phyloP scores from a whole-genome alignment of 2,329 filamentous ascomycete genomes.

The Colletotrichum gigasporum region DNA sequence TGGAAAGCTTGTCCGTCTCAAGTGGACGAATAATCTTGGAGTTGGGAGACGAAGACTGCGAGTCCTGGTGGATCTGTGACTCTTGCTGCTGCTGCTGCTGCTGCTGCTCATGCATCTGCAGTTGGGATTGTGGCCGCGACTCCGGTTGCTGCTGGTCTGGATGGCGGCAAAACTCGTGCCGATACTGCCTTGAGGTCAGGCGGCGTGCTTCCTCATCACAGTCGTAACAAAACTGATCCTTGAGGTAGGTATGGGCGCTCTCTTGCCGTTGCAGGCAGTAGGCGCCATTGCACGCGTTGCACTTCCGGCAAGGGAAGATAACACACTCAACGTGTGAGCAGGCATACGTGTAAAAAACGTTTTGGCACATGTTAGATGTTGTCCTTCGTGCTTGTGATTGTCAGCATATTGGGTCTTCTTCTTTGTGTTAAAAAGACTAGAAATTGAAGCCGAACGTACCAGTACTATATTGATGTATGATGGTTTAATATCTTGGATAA shows the following conservation, averaged over 20 bases:
- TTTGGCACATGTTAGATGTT: constrained; percentile 22
- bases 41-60: neutral
- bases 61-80: neutral
- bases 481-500: too few species aligned
- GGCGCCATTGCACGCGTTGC: neutral
- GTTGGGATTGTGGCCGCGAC: neutral
- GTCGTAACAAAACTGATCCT: constrained; percentile 32
- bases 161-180: neutral
- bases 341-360: constrained; percentile 32
- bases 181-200: too few species aligned
- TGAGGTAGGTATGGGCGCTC: constrained; percentile 7
- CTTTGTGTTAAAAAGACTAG: too few species aligned
- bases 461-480: too few species aligned
- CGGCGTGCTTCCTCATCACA: constrained; percentile 11
- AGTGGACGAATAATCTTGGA: constrained; percentile 23
- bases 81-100: neutral
- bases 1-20: constrained; percentile 26
- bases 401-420: neutral
- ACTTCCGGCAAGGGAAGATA: constrained; percentile 23
- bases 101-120: neutral
- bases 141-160: neutral
- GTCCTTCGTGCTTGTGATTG: constrained; percentile 32
- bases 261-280: neutral
- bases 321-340: constrained; percentile 28
- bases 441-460: too few species aligned